Base-by-base conservation (phyloP, 805 yeast genomes). In the Candida loeiensis region DNA sequence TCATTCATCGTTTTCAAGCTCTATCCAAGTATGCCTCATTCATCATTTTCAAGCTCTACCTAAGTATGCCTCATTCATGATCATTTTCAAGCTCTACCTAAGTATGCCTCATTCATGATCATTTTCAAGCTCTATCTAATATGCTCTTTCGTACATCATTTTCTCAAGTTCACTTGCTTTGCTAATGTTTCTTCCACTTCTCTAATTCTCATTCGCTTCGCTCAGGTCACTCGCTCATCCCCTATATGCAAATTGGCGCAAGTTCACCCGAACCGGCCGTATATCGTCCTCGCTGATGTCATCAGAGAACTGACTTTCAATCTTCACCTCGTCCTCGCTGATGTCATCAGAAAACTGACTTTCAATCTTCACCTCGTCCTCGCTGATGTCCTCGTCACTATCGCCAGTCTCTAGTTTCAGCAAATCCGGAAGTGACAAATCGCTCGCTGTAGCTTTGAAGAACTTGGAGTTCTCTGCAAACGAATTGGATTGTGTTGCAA, bases 211-310 rank as follows among this genome's bases (percentile, higher is more conserved):
- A n/a, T n/a, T n/a, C n/a, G n/a, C 12, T 14, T 6, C 25, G 27
- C 34, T 9, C 9, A 21, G n/a, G n/a, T n/a, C n/a, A n/a, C n/a
- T n/a, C 5, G 5, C 28, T 22, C 39, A 47, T 14, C 53, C 48
- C 30, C 45, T 41, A 36, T 45, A 53, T 40, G 58, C 58, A 46
- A 51, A 53, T 31, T 36, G 45, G 15, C 36, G 34, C 26, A 38
- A 37, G 22, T 21, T 40, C 6, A 41, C 26, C n/a, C 45, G 17
- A 16, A 28, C 36, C 17, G 30, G 39, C 22, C 34, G n/a, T 7
- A 34, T 15, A 4, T 39, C 46, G 8, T 44, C 46, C 34, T 44
- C 46, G 16, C 43, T 40, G 12, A 36, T 36, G 3, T 44, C 43
- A 6, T 39, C 46, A 2, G 41, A 39, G 26, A 34, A 20, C 26